Percentiles rank a stretch among this genome's conserved stretches.
These are phyloP conservation scores for Cydonia oblonga DNA, from an alignment of 331 rosid species.

Conservation along the genomic window DNA sequence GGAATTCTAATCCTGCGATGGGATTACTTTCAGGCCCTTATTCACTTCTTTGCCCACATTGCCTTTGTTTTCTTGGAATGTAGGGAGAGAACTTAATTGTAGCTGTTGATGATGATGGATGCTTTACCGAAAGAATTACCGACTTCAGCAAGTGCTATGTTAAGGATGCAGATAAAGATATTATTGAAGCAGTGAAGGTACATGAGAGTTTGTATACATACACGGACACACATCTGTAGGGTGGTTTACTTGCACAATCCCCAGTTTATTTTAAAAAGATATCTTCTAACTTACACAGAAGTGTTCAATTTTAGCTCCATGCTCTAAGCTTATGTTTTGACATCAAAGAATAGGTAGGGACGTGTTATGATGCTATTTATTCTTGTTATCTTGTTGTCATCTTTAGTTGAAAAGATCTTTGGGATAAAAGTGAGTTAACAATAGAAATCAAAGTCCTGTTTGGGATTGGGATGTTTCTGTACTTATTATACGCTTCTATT, in stretches of 20 bases:
- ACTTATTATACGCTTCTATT: background rate
- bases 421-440: background rate
- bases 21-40: background rate
- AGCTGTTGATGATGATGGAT: constrained; percentile 96
- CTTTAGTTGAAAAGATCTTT: background rate
- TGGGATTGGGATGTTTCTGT: background rate
- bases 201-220: background rate
- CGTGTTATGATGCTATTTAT: background rate
- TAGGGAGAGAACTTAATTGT: constrained; percentile 74
- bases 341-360: background rate
- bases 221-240: too few relatives aligned
- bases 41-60: background rate
- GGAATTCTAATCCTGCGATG: too few relatives aligned
- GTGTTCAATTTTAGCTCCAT: background rate
- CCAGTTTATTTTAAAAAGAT: background rate
- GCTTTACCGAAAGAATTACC: constrained; percentile 61
- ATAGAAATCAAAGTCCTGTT: background rate
- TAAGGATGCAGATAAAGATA: constrained; percentile 84
- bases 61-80: constrained; percentile 20
- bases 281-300: background rate
- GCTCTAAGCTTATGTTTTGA: background rate
- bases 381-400: background rate
- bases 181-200: constrained; percentile 83
- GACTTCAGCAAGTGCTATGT: constrained; percentile 71
- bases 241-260: background rate